phyloP scores from a whole-genome alignment of 495 filamentous ascomycete species.

The Talaromyces adpressus region DNA sequence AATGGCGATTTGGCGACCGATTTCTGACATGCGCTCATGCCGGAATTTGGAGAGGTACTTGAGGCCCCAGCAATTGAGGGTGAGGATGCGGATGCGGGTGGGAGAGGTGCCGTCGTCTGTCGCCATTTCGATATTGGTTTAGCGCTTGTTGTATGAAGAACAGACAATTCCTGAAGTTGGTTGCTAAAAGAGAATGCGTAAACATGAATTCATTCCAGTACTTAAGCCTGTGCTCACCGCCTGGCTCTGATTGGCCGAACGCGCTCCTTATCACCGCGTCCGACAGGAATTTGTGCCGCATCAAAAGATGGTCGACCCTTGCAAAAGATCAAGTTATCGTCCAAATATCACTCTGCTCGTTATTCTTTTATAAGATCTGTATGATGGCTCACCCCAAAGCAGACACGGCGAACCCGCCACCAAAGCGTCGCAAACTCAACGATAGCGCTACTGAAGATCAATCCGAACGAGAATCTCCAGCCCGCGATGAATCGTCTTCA shows the following conservation, averaged over 20 bases:
- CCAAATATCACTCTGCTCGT: background rate
- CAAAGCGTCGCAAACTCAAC: conserved; percentile 51
- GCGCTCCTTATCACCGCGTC: conserved; percentile 10
- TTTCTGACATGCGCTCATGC: conserved; percentile 72
- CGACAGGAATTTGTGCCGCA: conserved; percentile 2
- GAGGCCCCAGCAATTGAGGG: conserved; percentile 94
- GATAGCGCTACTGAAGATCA: conserved; percentile 31
- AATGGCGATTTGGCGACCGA: conserved; percentile 66
- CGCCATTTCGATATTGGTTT: background rate
- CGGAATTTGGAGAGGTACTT: conserved; percentile 80
- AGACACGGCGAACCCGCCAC: conserved; percentile 24
- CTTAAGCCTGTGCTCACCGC: background rate
- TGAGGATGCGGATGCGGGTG: conserved; percentile 62
- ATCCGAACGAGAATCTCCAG: conserved; percentile 15
- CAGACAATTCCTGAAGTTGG: background rate
- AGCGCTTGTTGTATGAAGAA: background rate
- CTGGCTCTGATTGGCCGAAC: background rate
- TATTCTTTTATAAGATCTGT: background rate
- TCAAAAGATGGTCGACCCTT: background rate
- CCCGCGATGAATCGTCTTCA: conserved; percentile 25
- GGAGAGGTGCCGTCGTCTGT: conserved; percentile 12
- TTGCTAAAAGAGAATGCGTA: background rate
- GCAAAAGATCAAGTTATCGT: background rate
- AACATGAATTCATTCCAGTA: background rate
- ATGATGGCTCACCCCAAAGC: conserved; percentile 1